Evolutionary conservation across 192 early-diverging fungal genomes (phyloP).

Genomic region (Backusella macrospora): DNA sequence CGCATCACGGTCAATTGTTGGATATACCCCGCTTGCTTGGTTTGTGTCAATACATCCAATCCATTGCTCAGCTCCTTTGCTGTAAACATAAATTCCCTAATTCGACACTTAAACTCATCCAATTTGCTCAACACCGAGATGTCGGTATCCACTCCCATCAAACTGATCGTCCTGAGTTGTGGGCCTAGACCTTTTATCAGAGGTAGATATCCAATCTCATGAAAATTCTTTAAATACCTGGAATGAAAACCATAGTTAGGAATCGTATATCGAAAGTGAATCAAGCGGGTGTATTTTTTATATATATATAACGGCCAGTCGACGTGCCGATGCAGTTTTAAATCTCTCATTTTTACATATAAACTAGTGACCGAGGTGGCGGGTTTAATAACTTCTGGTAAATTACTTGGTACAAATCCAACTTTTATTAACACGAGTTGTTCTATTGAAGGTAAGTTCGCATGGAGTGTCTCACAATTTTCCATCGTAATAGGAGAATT

Average conservation of each 20-base stretch:
- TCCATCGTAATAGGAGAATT: neutral
- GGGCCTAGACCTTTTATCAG: neutral
- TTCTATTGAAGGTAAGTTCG: neutral
- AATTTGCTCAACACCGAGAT: neutral
- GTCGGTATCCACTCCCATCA: neutral
- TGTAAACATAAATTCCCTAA: slow-evolving; percentile 4
- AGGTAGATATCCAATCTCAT: neutral
- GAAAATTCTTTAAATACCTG: slow-evolving; percentile 4
- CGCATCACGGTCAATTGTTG: slow-evolving; percentile 1
- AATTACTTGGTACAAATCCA: neutral
- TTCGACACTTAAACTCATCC: slow-evolving; percentile 7
- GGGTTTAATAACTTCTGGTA: neutral
- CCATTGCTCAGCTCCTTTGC: neutral
- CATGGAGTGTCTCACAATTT: neutral
- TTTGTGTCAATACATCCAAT: neutral
- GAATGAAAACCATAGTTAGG: slow-evolving; percentile 8
- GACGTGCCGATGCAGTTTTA: slow-evolving; percentile 9
- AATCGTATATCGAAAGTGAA: slow-evolving; percentile 3
- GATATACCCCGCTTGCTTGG: neutral
- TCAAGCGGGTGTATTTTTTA: neutral
- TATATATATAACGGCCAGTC: neutral
- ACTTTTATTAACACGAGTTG: neutral
- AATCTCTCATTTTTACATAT: slow-evolving; percentile 7
- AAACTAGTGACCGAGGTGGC: neutral
- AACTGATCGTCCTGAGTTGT: slow-evolving; percentile 6